These are phyloP conservation scores for Pontederia crassipes DNA, from an alignment of 176 grass and related monocot genomes.

Conservation along the genomic window DNA sequence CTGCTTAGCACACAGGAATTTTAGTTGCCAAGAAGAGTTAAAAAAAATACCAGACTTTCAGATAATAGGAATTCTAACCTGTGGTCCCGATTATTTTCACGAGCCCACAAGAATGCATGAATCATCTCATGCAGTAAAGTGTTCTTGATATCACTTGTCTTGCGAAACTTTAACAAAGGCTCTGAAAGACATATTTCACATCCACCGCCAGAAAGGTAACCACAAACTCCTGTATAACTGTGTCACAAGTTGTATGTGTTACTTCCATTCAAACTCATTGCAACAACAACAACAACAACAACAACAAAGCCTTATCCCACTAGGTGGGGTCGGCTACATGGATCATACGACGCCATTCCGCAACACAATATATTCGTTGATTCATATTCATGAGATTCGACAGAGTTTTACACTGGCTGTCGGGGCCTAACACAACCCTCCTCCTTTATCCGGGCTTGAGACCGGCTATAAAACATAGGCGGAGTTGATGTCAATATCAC, in stretches of 20 bases:
- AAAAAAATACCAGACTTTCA: not conserved
- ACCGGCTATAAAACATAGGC: too few species aligned
- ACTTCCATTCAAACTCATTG: too few species aligned
- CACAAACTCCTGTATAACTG: conserved; percentile 40
- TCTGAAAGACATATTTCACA: conserved; percentile 52
- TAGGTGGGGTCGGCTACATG: too few species aligned
- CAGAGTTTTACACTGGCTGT: too few species aligned
- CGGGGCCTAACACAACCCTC: too few species aligned
- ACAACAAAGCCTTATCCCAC: too few species aligned
- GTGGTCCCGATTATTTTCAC: conserved; percentile 32
- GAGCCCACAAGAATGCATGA: conserved; percentile 56
- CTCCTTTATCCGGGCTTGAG: too few species aligned
- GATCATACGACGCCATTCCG: too few species aligned
- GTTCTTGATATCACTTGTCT: conserved; percentile 52
- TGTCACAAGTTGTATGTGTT: not conserved
- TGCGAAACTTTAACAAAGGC: conserved; percentile 22
- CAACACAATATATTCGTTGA: too few species aligned
- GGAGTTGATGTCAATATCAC: too few species aligned
- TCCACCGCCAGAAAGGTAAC: conserved; percentile 52
- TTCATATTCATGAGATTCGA: too few species aligned
- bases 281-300: too few species aligned
- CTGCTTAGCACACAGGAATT: conserved; percentile 30
- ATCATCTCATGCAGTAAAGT: conserved; percentile 81
- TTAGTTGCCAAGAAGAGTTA: not conserved
- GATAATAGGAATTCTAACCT: conserved; percentile 15